A percentile compares a stretch with the other conserved stretches of the same genome.
phyloP scores from a whole-genome alignment of 164 flowering plant genomes.

The Houttuynia cordata region DNA sequence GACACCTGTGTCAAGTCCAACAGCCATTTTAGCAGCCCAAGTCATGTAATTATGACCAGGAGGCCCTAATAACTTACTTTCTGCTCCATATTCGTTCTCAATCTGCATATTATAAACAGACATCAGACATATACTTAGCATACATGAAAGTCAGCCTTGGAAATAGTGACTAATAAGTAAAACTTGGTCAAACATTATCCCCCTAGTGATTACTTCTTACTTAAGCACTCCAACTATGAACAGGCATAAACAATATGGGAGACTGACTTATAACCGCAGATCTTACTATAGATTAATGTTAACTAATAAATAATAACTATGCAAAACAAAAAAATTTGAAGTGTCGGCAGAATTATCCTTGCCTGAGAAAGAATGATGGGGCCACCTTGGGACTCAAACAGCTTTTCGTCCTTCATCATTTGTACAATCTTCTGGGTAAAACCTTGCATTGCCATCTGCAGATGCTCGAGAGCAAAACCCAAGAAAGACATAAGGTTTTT shows the following conservation, averaged over 20 bases:
- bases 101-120: slow-evolving; percentile 23
- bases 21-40: slow-evolving; percentile 77
- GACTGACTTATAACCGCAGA: not conserved
- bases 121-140: not conserved
- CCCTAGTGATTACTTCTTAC: not conserved
- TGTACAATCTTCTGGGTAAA: slow-evolving; percentile 58
- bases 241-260: not conserved
- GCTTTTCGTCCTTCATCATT: slow-evolving; percentile 56
- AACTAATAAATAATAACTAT: not conserved
- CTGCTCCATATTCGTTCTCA: slow-evolving; percentile 60
- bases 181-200: too few relatives aligned
- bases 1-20: slow-evolving; percentile 45
- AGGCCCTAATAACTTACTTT: slow-evolving; percentile 34
- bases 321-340: too few relatives aligned
- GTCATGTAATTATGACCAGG: slow-evolving; percentile 46
- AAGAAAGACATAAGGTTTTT: too few relatives aligned
- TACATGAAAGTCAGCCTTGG: too few relatives aligned
- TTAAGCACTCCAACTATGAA: not conserved
- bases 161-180: not conserved
- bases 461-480: not conserved
- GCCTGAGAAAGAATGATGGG: slow-evolving; percentile 77
- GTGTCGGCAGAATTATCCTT: not conserved
- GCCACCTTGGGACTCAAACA: slow-evolving; percentile 71
- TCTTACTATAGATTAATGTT: not conserved
- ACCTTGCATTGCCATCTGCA: slow-evolving; percentile 66